Evolutionary conservation across 2,329 filamentous ascomycete species (phyloP).

Genomic region (Phialophora verrucosa): DNA sequence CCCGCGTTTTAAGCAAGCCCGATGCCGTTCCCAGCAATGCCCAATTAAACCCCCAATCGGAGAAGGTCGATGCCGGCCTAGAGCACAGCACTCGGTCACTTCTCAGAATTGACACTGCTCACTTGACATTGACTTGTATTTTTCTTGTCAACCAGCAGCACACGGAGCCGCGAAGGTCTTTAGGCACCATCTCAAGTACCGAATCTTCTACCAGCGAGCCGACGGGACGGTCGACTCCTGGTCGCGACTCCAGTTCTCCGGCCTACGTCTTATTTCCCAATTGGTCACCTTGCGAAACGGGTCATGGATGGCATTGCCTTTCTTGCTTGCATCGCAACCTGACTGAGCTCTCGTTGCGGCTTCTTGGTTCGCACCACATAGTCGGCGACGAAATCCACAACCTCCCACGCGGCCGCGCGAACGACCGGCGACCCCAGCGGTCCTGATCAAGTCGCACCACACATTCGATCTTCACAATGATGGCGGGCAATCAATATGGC

Average conservation of each 20-base stretch:
- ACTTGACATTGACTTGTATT: not conserved
- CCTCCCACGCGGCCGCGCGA: not conserved
- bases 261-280: not conserved
- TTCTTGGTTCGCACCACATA: not conserved
- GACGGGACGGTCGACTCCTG: not conserved
- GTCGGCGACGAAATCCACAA: not conserved
- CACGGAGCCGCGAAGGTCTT: not conserved
- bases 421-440: not conserved
- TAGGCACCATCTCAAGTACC: not conserved
- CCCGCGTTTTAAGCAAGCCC: not conserved
- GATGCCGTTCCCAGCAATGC: conserved; percentile 7
- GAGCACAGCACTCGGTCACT: not conserved
- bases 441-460: not conserved
- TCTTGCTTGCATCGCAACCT: not conserved
- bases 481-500: conserved; percentile 32
- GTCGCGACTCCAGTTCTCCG: not conserved
- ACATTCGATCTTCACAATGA: conserved; percentile 11
- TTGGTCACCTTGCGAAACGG: conserved; percentile 3
- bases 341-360: not conserved
- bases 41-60: conserved; percentile 7
- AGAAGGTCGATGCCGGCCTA: not conserved
- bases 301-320: not conserved
- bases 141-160: not conserved
- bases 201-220: not conserved
- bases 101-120: not conserved